Percentiles rank a stretch among this genome's conserved stretches.
Conservation (phyloP, 192 early-diverging fungal genomes). For the Cladochytrium replicatum region DNA sequence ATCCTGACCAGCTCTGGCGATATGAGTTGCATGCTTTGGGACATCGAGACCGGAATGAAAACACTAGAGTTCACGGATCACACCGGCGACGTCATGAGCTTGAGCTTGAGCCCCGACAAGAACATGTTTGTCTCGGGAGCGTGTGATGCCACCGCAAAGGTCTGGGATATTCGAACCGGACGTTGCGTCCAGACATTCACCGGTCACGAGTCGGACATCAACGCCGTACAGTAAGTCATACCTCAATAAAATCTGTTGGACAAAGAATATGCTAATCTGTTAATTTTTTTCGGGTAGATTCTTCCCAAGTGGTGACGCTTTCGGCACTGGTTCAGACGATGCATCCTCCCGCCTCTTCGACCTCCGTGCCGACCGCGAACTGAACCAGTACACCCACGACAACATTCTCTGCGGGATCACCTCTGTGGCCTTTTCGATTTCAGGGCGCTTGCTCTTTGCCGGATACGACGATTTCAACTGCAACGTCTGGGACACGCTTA, state of each 20-base stretch:
- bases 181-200: slow-evolving; percentile 97
- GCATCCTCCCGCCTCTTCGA: slow-evolving; percentile 97
- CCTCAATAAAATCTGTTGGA: no score
- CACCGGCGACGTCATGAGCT: slow-evolving; percentile 97
- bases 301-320: slow-evolving; percentile 97
- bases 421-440: slow-evolving; percentile 93
- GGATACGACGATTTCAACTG: slow-evolving; percentile 99
- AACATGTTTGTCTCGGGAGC: slow-evolving; percentile 97
- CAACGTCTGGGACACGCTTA: slow-evolving; percentile 99
- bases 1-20: slow-evolving; percentile 94
- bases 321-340: slow-evolving; percentile 98
- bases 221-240: slow-evolving; percentile 77
- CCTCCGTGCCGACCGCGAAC: slow-evolving; percentile 92
- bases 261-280: neutral
- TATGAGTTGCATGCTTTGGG: slow-evolving; percentile 99
- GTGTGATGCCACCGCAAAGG: slow-evolving; percentile 95
- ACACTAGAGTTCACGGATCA: slow-evolving; percentile 96
- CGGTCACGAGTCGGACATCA: slow-evolving; percentile 98
- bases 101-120: slow-evolving; percentile 87
- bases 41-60: slow-evolving; percentile 98
- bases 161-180: slow-evolving; percentile 96
- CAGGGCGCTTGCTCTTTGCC: slow-evolving; percentile 92
- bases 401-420: slow-evolving; percentile 98
- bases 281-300: slow-evolving; percentile 69
- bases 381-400: slow-evolving; percentile 97